Evolutionary conservation across 495 filamentous ascomycete genomes (phyloP), one percentile per base, ranked within the genome.

Genomic region (Xylaria flabelliformis): DNA sequence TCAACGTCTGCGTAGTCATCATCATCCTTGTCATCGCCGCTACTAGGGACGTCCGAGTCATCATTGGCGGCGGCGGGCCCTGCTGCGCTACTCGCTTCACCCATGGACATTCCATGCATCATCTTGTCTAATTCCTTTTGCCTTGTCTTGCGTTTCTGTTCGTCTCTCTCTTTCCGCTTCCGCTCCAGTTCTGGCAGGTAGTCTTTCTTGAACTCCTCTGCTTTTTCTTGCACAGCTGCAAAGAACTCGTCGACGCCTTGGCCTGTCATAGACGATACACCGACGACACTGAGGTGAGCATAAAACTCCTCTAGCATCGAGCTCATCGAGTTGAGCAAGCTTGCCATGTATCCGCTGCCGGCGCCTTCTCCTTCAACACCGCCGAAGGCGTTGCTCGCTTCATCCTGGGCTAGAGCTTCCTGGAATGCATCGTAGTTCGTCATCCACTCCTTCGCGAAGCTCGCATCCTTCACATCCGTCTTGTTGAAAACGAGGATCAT

Each of bases 401-500:
- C 93, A 80, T 97, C 95, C 63, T 87, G 80, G 46, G 89, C 85
- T 42, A 99, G 82, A 50, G 96, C 96, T 41, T 87, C 88, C 80
- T 98, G 97, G 82, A 99, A 99, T 17, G 93, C 90, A 73, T 98
- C 95, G 76, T 97, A 98, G 78, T 99, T 95, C 21, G 94, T 97
- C 96, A 99, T 99, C 96, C 96, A 99, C 80, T 98, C 94, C 84
- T 97, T 97, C 10, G 94, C 96, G 75, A 97, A 97, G 26, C 86
- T 87, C 3, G 95, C 93, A 76, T 96, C 93, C 78, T 96, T 91
- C 7, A 96, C 93, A 79, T 99, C 96, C 0, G 95, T 97, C 85
- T 99, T 99, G 83, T 99, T 99, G 85, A 98, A 98, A 4, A 98
- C 96, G 19, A 99, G 81, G 29, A 99, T 96, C 95, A 99, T 98